phyloP scores from a whole-genome alignment of 257 asterid species.

The Primulina huaijiensis region DNA sequence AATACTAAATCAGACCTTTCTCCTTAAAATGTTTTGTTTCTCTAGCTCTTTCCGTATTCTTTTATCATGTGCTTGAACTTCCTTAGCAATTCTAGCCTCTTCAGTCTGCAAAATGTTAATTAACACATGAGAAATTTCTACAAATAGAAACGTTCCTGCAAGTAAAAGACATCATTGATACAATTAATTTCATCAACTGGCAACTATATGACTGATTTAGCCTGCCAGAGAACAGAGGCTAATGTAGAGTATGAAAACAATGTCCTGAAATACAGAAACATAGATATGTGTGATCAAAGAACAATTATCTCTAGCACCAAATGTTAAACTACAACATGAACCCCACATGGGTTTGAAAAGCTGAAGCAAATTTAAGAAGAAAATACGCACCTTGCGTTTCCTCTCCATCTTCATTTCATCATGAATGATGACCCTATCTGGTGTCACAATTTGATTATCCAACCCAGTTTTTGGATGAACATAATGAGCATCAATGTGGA shows the following conservation, averaged over 20 bases:
- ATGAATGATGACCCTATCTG: conserved; percentile 46
- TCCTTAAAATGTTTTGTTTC: conserved; percentile 69
- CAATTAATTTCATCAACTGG: not conserved
- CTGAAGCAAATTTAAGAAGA: conserved; percentile 4
- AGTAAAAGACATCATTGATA: not conserved
- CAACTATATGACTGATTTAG: not conserved
- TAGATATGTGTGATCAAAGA: not conserved
- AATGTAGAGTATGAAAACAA: not conserved
- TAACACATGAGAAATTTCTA: not conserved
- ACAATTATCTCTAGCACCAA: not conserved
- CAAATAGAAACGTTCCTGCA: not conserved
- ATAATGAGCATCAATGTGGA: conserved; percentile 42
- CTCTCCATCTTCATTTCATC: conserved; percentile 71
- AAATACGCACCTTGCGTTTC: conserved; percentile 68
- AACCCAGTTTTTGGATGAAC: conserved; percentile 41
- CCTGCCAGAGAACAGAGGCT: not conserved
- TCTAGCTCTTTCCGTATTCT: conserved; percentile 81
- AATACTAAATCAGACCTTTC: conserved; percentile 50
- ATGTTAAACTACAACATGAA: conserved; percentile 1
- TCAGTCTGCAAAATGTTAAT: conserved; percentile 48
- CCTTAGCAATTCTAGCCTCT: conserved; percentile 81
- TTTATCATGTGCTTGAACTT: conserved; percentile 83
- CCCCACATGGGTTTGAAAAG: conserved; percentile 2
- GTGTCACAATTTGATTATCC: conserved; percentile 42
- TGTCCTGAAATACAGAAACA: not conserved